Evolutionary conservation across 192 early-diverging fungal genomes (phyloP).

Genomic region (Umbelopsis ramanniana): DNA sequence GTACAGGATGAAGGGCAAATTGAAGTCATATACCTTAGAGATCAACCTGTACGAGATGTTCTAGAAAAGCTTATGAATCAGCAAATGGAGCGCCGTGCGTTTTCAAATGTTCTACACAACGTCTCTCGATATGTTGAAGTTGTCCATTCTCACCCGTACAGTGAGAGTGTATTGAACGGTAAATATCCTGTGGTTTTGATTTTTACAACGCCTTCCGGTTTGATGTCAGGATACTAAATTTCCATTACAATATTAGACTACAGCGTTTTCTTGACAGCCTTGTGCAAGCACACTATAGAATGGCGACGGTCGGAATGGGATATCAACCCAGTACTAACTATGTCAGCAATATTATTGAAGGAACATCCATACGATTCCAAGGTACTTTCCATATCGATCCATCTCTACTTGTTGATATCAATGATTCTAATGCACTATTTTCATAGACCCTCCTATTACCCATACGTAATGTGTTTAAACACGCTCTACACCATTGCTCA

Average conservation of each 20-base stretch:
- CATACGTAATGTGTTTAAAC: conserved; percentile 46
- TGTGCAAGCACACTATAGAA: conserved; percentile 38
- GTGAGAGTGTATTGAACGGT: conserved; percentile 48
- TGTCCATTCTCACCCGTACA: conserved; percentile 53
- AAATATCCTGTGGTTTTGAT: conserved; percentile 9
- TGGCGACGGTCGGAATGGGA: conserved; percentile 53
- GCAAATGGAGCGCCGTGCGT: conserved; percentile 48
- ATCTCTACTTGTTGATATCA: not conserved
- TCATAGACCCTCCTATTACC: conserved; percentile 41
- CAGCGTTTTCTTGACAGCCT: conserved; percentile 32
- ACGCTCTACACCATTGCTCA: conserved; percentile 48
- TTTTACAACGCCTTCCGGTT: not conserved
- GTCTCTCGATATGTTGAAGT: conserved; percentile 55
- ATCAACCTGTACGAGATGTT: conserved; percentile 63
- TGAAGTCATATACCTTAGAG: conserved; percentile 48
- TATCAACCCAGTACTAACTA: conserved; percentile 48
- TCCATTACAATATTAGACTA: conserved; percentile 26
- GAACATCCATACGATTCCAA: conserved; percentile 52
- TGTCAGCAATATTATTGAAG: conserved; percentile 55
- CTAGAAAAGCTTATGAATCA: conserved; percentile 58
- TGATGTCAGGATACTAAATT: too few relatives aligned
- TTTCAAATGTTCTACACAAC: conserved; percentile 59
- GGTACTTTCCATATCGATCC: conserved; percentile 25
- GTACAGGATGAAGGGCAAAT: conserved; percentile 43
- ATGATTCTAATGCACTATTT: not conserved